phyloP scores from a whole-genome alignment of 345 rosid species.

The Cardiospermum halicacabum region DNA sequence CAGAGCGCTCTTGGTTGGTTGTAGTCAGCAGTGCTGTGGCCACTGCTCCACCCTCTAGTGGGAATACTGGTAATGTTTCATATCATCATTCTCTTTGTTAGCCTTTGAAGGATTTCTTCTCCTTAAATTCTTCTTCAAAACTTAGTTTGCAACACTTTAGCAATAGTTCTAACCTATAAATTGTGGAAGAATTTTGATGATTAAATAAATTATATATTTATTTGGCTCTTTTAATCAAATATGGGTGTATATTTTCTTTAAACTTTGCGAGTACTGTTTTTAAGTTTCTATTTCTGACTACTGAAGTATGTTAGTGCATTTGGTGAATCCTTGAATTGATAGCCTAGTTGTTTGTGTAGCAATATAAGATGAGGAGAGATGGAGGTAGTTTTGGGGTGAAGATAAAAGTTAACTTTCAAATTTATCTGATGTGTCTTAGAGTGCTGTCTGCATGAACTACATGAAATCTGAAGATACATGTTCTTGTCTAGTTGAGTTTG shows the following conservation, averaged over 20 bases:
- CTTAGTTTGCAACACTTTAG: not conserved
- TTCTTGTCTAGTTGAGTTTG: not conserved
- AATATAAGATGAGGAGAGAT: not conserved
- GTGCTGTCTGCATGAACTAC: not conserved
- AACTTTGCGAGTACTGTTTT: not conserved
- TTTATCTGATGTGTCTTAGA: not conserved
- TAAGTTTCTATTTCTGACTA: not conserved
- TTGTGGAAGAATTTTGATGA: slow-evolving; percentile 1
- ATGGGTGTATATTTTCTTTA: not conserved
- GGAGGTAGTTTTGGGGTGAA: not conserved
- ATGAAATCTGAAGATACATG: not conserved
- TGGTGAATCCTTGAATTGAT: not conserved
- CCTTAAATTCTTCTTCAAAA: not conserved
- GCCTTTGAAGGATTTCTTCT: slow-evolving; percentile 7
- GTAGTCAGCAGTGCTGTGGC: slow-evolving; percentile 48
- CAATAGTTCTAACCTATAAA: not conserved
- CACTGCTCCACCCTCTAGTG: slow-evolving; percentile 30
- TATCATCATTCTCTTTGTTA: slow-evolving; percentile 16
- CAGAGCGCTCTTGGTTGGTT: slow-evolving; percentile 53
- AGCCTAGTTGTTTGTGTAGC: not conserved
- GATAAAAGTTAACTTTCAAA: not conserved
- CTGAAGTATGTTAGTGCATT: not conserved
- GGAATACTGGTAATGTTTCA: slow-evolving; percentile 52
- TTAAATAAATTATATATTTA: not conserved
- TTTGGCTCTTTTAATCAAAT: not conserved